Conservation (phyloP, 176 grass and related monocot genomes). For the Stipa capillata region DNA sequence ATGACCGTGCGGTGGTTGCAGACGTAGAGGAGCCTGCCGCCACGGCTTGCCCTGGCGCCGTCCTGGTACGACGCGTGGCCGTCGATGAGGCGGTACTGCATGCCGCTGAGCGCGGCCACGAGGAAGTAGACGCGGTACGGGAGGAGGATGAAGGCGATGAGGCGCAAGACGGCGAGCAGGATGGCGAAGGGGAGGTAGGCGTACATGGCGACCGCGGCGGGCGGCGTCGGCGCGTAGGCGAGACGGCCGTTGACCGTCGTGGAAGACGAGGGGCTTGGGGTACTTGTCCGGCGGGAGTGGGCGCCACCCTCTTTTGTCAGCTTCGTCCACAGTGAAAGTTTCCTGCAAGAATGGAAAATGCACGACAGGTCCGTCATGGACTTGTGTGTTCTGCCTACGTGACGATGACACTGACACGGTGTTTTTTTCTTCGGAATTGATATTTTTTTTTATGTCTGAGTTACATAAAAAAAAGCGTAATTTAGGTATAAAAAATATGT, state of each 20-base stretch:
- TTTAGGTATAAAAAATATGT: too few relatives aligned
- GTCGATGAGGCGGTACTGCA: conserved; percentile 28
- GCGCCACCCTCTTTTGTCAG: conserved; percentile 47
- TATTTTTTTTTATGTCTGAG: too few relatives aligned
- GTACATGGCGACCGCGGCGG: conserved; percentile 59
- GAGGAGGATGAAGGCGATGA: conserved; percentile 29
- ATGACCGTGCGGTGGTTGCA: conserved; percentile 78
- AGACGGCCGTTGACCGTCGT: conserved; percentile 77
- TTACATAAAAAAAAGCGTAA: too few relatives aligned
- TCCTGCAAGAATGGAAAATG: conserved; percentile 31
- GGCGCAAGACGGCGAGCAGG: conserved; percentile 26
- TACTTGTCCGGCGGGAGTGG: conserved; percentile 31
- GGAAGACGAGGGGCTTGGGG: conserved; percentile 59
- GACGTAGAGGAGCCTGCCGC: conserved; percentile 26
- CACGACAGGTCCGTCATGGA: conserved; percentile 12
- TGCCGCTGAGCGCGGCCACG: conserved; percentile 33
- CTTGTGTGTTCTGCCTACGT: too few relatives aligned
- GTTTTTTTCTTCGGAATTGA: too few relatives aligned
- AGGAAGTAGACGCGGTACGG: conserved; percentile 45
- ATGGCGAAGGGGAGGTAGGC: conserved; percentile 58
- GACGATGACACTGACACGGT: too few relatives aligned
- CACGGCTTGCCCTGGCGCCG: not conserved
- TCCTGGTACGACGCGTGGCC: not conserved
- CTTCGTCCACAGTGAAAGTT: conserved; percentile 29
- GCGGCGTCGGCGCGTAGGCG: conserved; percentile 55